These are phyloP conservation scores for Kwoniella shandongensis DNA, from an alignment of 768 basidiomycete genomes.

Conservation along the genomic window DNA sequence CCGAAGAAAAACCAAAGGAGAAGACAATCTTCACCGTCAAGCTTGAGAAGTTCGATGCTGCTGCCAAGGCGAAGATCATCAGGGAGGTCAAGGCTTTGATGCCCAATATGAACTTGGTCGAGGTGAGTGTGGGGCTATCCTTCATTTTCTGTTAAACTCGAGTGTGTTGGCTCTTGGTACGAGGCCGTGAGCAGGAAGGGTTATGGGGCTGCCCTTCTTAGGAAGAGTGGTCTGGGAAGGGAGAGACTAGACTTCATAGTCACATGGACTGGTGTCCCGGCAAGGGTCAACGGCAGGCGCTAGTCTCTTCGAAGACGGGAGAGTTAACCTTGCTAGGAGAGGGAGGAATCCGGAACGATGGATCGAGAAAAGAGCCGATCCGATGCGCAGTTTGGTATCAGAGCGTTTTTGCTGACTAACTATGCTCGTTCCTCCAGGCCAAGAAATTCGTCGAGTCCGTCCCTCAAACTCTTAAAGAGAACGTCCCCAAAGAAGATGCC, in stretches of 20 bases:
- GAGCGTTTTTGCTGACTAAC: no score
- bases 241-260: no score
- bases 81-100: conserved; percentile 94
- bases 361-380: no score
- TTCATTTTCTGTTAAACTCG: neutral
- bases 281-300: no score
- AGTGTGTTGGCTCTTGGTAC: no score
- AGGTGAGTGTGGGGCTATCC: conserved; percentile 62
- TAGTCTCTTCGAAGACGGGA: no score
- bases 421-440: conserved; percentile 61
- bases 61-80: conserved; percentile 93
- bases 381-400: no score
- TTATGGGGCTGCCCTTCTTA: no score
- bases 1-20: conserved; percentile 92
- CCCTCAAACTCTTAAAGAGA: conserved; percentile 91
- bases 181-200: no score
- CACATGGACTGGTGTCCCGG: no score
- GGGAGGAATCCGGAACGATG: no score
- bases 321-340: no score
- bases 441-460: conserved; percentile 98
- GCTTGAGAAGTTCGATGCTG: conserved; percentile 88
- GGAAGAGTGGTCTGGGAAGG: neutral
- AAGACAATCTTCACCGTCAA: conserved; percentile 96
- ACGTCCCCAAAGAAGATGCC: conserved; percentile 91
- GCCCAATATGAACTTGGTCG: conserved; percentile 93